Base-by-base conservation (phyloP, 164 flowering plant genomes). In the Tetracentron sinense region DNA sequence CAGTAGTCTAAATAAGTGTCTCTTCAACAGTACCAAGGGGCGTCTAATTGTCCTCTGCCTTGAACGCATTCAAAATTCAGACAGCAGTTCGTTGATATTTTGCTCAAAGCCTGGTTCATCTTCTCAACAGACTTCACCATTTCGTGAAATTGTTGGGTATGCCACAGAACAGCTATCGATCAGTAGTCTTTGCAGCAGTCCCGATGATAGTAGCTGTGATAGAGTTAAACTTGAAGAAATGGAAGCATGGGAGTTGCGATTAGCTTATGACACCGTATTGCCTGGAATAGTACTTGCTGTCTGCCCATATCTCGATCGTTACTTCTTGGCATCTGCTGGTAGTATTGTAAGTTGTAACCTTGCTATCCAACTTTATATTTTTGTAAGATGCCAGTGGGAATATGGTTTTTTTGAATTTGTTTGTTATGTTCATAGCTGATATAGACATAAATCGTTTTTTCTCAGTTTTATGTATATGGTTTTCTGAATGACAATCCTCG, bases 271-370 rank as follows among this genome's bases (percentile, higher is more conserved):
- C 47, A 48, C 72, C 25, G 54, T 58, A 25, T 77, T 79, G 82
- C 82, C 86, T 22, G 99, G 99, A 58, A 80, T 81, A 73, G 95
- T 88, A 28, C 85, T 86, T 75, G 83, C 97, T 23, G 72, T 94
- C 66, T 89, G 90, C 77, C 83, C 95, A 64, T 94, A 89, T 73
- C 95, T 94, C 59, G 89, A 89, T 57, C 90, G 79, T 61, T 88
- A 81, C 70, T 85, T 94, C 78, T 72, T 94, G 81, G 97, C 83
- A 20, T 83, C 95, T 74, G 90, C 97, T 64, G 93, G 99, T 65
- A 86, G 77, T 77, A 74, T 77, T 81, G 99, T 94, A 88, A 89
- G 96, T 84, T 65, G 58, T 65, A 31, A 42, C 63, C 28, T 57
- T 58, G 53, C 46, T 69, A 4, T 35, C 50, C 54, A 19, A 10